These are phyloP conservation scores for Solanum hybrid DNA, from an alignment of 305 asterid species.

Conservation along the genomic window DNA sequence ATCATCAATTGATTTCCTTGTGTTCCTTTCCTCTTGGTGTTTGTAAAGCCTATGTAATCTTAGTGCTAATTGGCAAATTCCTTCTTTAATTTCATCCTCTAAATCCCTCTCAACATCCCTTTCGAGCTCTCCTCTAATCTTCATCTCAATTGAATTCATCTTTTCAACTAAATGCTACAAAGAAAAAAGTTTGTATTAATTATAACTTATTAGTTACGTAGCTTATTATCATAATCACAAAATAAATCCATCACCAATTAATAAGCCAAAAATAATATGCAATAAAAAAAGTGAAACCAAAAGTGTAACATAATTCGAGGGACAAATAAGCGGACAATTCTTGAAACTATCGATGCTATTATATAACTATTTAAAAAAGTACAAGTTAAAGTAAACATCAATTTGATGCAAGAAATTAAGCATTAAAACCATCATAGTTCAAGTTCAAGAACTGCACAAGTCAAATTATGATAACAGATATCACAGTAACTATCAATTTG, in stretches of 20 bases:
- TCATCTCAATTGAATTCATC: conserved; percentile 37
- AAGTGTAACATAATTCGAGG: not conserved
- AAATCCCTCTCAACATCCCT: conserved; percentile 35
- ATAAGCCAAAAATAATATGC: not conserved
- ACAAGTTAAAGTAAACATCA: not conserved
- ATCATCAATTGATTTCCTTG: not conserved
- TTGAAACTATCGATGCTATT: not conserved
- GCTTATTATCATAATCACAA: not conserved
- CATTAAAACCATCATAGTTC: not conserved
- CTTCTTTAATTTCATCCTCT: conserved; percentile 56
- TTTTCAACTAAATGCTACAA: not conserved
- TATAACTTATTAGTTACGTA: not conserved
- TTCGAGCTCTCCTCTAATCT: conserved; percentile 43
- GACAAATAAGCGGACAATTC: not conserved
- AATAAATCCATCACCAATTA: not conserved
- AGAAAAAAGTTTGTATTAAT: not conserved
- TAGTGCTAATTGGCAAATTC: conserved; percentile 41
- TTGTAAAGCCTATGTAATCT: conserved; percentile 45
- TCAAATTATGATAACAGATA: not conserved
- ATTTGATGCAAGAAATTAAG: not conserved
- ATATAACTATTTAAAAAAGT: not conserved
- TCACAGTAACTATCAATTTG: not conserved
- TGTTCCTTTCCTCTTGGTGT: conserved; percentile 31
- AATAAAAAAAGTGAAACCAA: not conserved
- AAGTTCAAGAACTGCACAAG: not conserved